Percentiles rank a stretch among this genome's conserved stretches.
These are phyloP conservation scores for Epichloe coenophiala DNA, from an alignment of 2,329 filamentous ascomycete species.

Conservation along the genomic window DNA sequence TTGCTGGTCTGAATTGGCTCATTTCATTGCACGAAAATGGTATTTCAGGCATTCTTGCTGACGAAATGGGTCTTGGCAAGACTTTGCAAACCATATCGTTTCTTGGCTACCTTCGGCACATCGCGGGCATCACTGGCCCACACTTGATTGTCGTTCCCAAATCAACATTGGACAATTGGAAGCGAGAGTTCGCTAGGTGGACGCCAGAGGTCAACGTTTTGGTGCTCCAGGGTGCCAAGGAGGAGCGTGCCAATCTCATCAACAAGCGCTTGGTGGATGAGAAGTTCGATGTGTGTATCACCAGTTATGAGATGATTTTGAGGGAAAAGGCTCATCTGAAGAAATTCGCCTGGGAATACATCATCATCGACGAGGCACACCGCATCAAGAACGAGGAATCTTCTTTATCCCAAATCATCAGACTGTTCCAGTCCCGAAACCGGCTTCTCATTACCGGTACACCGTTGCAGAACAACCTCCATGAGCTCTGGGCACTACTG, in stretches of 20 bases:
- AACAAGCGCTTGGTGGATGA: conserved; percentile 84
- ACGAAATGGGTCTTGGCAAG: conserved; percentile 98
- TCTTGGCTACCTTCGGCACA: conserved; percentile 82
- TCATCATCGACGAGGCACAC: conserved; percentile 95
- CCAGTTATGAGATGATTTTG: conserved; percentile 97
- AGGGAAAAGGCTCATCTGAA: conserved; percentile 93
- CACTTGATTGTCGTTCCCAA: conserved; percentile 90
- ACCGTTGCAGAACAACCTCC: conserved; percentile 92
- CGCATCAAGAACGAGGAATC: conserved; percentile 99
- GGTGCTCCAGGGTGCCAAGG: conserved; percentile 88
- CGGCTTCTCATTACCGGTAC: conserved; percentile 92
- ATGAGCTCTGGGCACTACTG: conserved; percentile 92
- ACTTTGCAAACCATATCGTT: conserved; percentile 96
- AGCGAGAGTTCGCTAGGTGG: conserved; percentile 86
- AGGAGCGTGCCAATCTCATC: conserved; percentile 79
- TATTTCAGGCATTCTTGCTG: conserved; percentile 93
- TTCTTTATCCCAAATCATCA: conserved; percentile 89
- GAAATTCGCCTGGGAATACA: conserved; percentile 99
- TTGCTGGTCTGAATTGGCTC: conserved; percentile 92
- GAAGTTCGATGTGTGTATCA: conserved; percentile 95
- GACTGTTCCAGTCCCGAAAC: conserved; percentile 90
- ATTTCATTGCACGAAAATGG: conserved; percentile 97
- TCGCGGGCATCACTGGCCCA: conserved; percentile 78
- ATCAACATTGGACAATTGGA: conserved; percentile 97
- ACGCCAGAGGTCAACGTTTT: conserved; percentile 91